phyloP scores from a whole-genome alignment of 2,329 filamentous ascomycete genomes.

The Colletotrichum destructivum region DNA sequence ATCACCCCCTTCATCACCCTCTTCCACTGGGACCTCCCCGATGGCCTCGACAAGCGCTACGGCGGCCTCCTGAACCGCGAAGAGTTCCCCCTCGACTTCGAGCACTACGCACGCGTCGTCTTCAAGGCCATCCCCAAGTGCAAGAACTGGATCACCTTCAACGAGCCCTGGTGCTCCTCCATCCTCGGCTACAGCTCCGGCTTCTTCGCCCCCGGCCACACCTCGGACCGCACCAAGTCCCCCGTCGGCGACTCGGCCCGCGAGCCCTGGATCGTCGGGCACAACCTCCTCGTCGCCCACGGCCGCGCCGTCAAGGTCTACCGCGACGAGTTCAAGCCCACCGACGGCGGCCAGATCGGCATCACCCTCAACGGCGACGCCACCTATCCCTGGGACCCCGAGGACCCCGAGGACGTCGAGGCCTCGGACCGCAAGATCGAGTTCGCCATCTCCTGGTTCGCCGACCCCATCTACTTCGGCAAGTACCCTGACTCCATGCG shows the following conservation, averaged over 20 bases:
- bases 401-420: slow-evolving; percentile 81
- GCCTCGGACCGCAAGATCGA: slow-evolving; percentile 87
- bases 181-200: slow-evolving; percentile 86
- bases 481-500: slow-evolving; percentile 88
- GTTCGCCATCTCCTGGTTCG: slow-evolving; percentile 91
- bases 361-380: slow-evolving; percentile 92
- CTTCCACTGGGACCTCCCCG: slow-evolving; percentile 90
- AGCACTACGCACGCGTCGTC: slow-evolving; percentile 82
- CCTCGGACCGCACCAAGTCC: slow-evolving; percentile 81
- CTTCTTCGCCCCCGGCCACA: slow-evolving; percentile 85
- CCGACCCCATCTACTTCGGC: slow-evolving; percentile 88
- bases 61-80: slow-evolving; percentile 84
- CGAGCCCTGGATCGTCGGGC: slow-evolving; percentile 87
- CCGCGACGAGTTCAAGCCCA: slow-evolving; percentile 84
- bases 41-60: slow-evolving; percentile 84
- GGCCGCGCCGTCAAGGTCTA: slow-evolving; percentile 86
- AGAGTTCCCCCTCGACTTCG: slow-evolving; percentile 87
- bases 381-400: slow-evolving; percentile 85
- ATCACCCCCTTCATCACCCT: slow-evolving; percentile 88
- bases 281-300: slow-evolving; percentile 85
- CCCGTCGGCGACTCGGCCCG: slow-evolving; percentile 79
- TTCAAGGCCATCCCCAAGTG: slow-evolving; percentile 83
- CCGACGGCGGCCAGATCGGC: slow-evolving; percentile 82
- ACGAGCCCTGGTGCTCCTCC: slow-evolving; percentile 89
- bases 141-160: slow-evolving; percentile 92